Percentiles rank a stretch among this genome's conserved stretches.
phyloP scores from a whole-genome alignment of 2,329 filamentous ascomycete genomes.

The Sporothrix variecibatus region DNA sequence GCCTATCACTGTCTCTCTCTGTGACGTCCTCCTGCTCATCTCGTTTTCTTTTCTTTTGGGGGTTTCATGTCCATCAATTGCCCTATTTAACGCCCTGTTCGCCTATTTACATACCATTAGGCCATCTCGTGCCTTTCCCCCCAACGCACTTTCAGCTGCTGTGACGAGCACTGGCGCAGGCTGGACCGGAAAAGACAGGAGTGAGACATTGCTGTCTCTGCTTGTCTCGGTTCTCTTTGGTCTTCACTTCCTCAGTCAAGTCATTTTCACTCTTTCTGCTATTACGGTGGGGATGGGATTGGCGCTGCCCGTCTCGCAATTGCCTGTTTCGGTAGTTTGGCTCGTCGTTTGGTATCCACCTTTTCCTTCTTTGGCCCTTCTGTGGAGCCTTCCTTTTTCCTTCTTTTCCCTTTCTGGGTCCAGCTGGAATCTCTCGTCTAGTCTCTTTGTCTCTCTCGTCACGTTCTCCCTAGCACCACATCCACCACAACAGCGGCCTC shows the following conservation, averaged over 20 bases:
- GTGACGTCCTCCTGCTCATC: neutral
- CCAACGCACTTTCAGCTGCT: neutral
- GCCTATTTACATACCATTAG: neutral
- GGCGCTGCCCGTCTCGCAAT: neutral
- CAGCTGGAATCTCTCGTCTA: neutral
- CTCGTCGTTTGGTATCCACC: constrained; percentile 7
- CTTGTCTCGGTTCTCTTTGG: constrained; percentile 6
- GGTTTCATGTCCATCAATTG: neutral
- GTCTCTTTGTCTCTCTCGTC: neutral
- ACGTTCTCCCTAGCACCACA: constrained; percentile 6
- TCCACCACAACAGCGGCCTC: no score
- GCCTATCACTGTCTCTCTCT: neutral
- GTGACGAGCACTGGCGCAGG: neutral
- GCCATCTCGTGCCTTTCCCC: neutral
- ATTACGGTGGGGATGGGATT: neutral
- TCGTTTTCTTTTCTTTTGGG: neutral
- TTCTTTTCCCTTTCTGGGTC: neutral
- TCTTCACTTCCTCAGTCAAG: neutral
- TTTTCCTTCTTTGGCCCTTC: constrained; percentile 2
- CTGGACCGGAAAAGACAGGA: neutral
- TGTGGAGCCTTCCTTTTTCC: neutral
- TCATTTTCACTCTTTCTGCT: no score
- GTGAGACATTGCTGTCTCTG: constrained; percentile 12
- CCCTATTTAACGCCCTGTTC: neutral
- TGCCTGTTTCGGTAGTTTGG: constrained; percentile 5